Conservation (phyloP, 1,284 basidiomycete genomes). For the Irpex sp. region DNA sequence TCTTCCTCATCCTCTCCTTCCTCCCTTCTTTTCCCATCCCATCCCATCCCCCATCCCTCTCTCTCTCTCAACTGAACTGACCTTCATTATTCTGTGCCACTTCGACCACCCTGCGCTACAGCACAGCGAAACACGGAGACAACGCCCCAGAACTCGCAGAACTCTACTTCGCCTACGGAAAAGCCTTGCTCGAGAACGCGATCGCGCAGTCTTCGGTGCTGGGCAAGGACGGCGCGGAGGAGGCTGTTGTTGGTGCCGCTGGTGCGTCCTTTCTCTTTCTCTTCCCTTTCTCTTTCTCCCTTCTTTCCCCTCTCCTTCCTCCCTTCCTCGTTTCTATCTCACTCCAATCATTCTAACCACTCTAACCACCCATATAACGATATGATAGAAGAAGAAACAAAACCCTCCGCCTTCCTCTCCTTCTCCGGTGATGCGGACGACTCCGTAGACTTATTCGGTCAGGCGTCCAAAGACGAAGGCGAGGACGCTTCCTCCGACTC, state of each 20-base stretch:
- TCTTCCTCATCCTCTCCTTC: too few species aligned
- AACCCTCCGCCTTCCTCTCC: conserved; percentile 56
- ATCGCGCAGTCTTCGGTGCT: conserved; percentile 79
- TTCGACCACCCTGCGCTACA: conserved; percentile 24
- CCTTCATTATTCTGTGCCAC: neutral
- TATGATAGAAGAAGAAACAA: conserved; percentile 20
- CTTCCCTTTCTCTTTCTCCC: too few species aligned
- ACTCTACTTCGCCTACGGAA: conserved; percentile 82
- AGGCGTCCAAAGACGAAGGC: conserved; percentile 43
- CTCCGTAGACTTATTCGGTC: conserved; percentile 60
- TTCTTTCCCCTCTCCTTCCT: too few species aligned
- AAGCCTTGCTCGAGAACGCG: conserved; percentile 84
- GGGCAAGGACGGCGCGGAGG: conserved; percentile 73
- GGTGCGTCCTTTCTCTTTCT: conserved; percentile 15
- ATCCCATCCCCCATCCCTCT: too few species aligned
- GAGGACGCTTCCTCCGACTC: too few species aligned
- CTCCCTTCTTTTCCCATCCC: too few species aligned
- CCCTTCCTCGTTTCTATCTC: too few species aligned
- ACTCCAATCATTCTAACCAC: too few species aligned
- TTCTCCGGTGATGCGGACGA: conserved; percentile 69
- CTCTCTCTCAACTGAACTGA: conserved; percentile 9
- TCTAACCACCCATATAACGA: too few species aligned
- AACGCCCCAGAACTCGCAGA: conserved; percentile 77
- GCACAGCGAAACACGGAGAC: conserved; percentile 71
- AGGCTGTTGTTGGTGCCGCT: conserved; percentile 39